Evolutionary conservation across 495 filamentous ascomycete species (phyloP).

Genomic region (Parmelia sp.): DNA sequence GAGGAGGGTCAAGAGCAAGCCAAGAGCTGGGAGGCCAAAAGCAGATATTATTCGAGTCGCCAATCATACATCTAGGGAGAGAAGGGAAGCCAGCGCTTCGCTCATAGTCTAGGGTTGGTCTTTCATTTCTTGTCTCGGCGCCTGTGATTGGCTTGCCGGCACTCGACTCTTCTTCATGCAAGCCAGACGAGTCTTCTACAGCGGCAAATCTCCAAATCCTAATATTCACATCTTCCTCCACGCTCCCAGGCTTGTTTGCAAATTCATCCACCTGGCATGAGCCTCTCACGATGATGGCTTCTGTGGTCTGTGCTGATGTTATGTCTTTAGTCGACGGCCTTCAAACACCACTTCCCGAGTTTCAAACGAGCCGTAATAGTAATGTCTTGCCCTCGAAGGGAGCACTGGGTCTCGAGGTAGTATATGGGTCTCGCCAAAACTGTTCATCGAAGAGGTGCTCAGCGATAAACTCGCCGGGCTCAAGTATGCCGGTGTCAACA

Average conservation of each 20-base stretch:
- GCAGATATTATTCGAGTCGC: constrained; percentile 11
- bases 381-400: constrained; percentile 19
- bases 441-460: constrained; percentile 13
- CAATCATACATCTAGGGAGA: constrained; percentile 16
- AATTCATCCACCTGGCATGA: constrained; percentile 8
- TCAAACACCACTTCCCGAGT: constrained; percentile 12
- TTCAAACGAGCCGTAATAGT: constrained; percentile 17
- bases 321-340: constrained; percentile 19
- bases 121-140: background rate
- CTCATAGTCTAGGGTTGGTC: constrained; percentile 16
- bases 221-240: constrained; percentile 25
- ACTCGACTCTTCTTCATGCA: constrained; percentile 37
- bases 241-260: constrained; percentile 15
- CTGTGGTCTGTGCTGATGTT: constrained; percentile 18
- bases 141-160: constrained; percentile 22
- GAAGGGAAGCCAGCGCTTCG: constrained; percentile 22
- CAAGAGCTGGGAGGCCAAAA: constrained; percentile 8
- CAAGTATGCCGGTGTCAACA: constrained; percentile 29
- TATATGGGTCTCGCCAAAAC: constrained; percentile 5
- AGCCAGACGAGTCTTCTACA: constrained; percentile 36
- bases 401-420: constrained; percentile 13
- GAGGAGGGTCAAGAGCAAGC: background rate
- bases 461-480: constrained; percentile 5
- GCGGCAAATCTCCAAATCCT: constrained; percentile 35
- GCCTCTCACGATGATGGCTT: constrained; percentile 15